phyloP scores from a whole-genome alignment of 1,284 basidiomycete species.

The Trichosporon sp. region DNA sequence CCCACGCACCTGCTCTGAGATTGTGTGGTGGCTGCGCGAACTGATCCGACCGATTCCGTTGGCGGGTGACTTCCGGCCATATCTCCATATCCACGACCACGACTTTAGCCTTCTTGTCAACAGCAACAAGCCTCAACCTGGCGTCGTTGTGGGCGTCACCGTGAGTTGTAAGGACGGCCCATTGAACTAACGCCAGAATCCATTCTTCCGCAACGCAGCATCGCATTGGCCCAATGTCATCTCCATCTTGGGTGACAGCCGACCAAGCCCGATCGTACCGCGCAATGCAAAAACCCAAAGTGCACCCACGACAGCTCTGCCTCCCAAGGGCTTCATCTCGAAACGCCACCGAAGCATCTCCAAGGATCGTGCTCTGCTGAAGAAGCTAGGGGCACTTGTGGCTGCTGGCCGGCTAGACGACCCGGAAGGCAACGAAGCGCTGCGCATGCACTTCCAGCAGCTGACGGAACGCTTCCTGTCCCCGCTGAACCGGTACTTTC shows the following conservation, averaged over 20 bases:
- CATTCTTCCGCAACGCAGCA: constrained; percentile 82
- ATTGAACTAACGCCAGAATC: constrained; percentile 55
- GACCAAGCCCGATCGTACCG: constrained; percentile 16
- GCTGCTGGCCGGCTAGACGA: constrained; percentile 43
- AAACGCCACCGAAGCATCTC: constrained; percentile 78
- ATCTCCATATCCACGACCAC: constrained; percentile 90
- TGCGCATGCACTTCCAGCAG: constrained; percentile 79
- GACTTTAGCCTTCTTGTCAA: constrained; percentile 74
- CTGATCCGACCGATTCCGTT: constrained; percentile 83
- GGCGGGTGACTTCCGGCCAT: constrained; percentile 80
- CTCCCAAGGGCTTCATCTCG: constrained; percentile 65
- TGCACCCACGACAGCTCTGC: constrained; percentile 39
- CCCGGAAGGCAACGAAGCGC: constrained; percentile 54
- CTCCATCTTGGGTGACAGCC: constrained; percentile 30
- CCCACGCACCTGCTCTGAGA: constrained; percentile 66
- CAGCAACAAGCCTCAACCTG: constrained; percentile 74
- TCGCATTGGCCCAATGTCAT: constrained; percentile 85
- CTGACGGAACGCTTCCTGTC: constrained; percentile 84
- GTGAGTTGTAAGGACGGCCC: constrained; percentile 17
- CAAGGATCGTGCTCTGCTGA: constrained; percentile 69
- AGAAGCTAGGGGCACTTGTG: constrained; percentile 38
- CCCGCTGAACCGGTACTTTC: constrained; percentile 87
- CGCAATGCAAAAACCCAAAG: background rate
- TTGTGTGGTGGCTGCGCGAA: constrained; percentile 86
- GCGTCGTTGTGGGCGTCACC: constrained; percentile 81